Evolutionary conservation across 495 filamentous ascomycete species (phyloP).

Genomic region (Parathielavia hyrcaniae): DNA sequence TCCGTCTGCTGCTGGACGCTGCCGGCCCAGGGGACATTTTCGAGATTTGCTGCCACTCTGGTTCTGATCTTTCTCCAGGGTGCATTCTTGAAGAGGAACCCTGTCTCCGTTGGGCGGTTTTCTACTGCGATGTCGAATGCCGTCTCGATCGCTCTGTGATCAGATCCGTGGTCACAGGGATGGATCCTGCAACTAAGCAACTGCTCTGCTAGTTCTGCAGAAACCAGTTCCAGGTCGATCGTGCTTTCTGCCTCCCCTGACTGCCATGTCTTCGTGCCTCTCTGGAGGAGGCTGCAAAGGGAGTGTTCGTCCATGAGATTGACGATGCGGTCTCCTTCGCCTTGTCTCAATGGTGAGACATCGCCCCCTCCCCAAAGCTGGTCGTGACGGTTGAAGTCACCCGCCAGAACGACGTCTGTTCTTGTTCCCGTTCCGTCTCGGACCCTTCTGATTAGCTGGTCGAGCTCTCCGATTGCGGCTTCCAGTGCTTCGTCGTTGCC

Average conservation of each 20-base stretch:
- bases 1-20: too few species aligned
- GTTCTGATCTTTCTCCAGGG: background rate
- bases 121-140: background rate
- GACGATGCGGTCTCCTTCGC: conserved; percentile 19
- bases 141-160: background rate
- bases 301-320: conserved; percentile 19
- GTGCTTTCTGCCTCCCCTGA: too few species aligned
- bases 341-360: conserved; percentile 9
- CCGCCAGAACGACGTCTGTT: background rate
- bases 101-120: too few species aligned
- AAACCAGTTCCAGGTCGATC: background rate
- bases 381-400: background rate
- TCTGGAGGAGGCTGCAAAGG: background rate
- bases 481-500: too few species aligned
- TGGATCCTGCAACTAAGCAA: too few species aligned
- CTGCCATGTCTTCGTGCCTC: background rate
- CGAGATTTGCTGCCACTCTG: background rate
- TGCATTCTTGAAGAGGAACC: background rate
- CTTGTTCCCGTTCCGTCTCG: background rate
- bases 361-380: conserved; percentile 7
- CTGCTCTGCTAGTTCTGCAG: too few species aligned
- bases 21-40: background rate
- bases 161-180: background rate
- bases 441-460: background rate
- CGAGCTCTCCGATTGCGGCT: too few species aligned